Base-by-base conservation (phyloP, 805 yeast genomes). In the Nakazawaea wickerhamii region DNA sequence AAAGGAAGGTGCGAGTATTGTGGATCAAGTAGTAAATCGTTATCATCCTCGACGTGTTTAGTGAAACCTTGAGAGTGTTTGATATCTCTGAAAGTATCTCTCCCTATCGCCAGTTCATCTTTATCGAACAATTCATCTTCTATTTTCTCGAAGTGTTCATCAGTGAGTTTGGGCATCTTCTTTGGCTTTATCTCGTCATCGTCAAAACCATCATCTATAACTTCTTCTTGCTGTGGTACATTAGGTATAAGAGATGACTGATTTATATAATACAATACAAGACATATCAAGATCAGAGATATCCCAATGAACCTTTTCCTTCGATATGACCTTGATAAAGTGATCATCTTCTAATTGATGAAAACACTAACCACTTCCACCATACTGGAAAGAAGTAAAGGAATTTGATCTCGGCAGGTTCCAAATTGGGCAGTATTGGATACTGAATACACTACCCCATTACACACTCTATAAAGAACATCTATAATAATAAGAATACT, bases 61-160 rank as follows among this genome's bases (percentile, higher is more conserved):
- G 30, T 31, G 14, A 36, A 36, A 4, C 40, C 44, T 23, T 36
- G 36, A 6, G 44, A 27, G 15, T 41, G 44, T 17, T 36, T 41
- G 20, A 13, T 6, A 15, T 41, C 36, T 18, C 30, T 40, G 11
- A 8, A 8, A 5, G 11, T 17, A 13, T 20, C 14, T 13, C 25
- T 33, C 9, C 30, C 17, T 5, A 26, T 9, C 14, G 34, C 39
- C 27, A 34, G 5, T 17, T 28, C 35, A 8, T 27, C 39, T 7
- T 13, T 8, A 4, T 34, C 38, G 15, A 22, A 11, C 15, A n/a
- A 8, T 25, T 28, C 39, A 11, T 23, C 36, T 13, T 31, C n/a
- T 11, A 15, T 20, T 15, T 35, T 35, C 30, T 23, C 38, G 4
- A 35, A 8, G 14, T 23, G 8, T 10, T 35, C 38, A 6, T 22